Conservation (phyloP, 768 basidiomycete genomes). For the Podaxis carcinomalis region DNA sequence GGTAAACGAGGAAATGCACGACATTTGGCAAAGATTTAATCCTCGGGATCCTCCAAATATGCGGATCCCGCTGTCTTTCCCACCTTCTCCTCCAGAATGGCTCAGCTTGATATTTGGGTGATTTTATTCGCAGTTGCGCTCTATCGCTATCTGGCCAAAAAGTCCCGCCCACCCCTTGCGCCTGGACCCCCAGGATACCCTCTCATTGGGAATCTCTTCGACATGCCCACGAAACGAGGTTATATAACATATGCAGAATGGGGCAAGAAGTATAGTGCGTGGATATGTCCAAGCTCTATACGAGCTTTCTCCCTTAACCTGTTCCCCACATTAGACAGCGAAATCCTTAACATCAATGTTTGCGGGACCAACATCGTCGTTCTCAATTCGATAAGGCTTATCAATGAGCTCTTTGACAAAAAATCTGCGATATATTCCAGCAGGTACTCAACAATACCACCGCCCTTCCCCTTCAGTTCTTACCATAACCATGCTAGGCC, state of each 20-base stretch:
- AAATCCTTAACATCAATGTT: conserved; percentile 15
- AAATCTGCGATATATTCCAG: conserved; percentile 40
- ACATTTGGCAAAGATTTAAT: background rate
- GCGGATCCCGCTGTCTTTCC: background rate
- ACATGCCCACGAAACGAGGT: conserved; percentile 7
- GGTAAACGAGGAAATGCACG: background rate
- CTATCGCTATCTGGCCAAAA: background rate
- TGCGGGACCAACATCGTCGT: conserved; percentile 32
- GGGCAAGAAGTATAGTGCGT: conserved; percentile 11
- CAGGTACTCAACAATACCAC: conserved; percentile 4
- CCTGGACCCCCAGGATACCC: conserved; percentile 11
- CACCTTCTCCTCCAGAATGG: background rate
- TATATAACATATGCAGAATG: conserved; percentile 8
- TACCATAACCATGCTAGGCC: conserved; percentile 12
- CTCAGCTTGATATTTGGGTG: background rate
- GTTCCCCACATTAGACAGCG: conserved; percentile 1
- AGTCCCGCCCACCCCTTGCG: background rate
- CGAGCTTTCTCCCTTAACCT: background rate
- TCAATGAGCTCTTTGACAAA: conserved; percentile 42
- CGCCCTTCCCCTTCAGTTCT: background rate
- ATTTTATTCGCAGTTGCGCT: background rate
- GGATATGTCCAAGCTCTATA: background rate
- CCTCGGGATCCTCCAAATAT: background rate
- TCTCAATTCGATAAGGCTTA: conserved; percentile 36
- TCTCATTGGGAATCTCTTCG: conserved; percentile 10